Evolutionary conservation across 2,329 filamentous ascomycete genomes (phyloP).

Genomic region (Aspergillus sp.): DNA sequence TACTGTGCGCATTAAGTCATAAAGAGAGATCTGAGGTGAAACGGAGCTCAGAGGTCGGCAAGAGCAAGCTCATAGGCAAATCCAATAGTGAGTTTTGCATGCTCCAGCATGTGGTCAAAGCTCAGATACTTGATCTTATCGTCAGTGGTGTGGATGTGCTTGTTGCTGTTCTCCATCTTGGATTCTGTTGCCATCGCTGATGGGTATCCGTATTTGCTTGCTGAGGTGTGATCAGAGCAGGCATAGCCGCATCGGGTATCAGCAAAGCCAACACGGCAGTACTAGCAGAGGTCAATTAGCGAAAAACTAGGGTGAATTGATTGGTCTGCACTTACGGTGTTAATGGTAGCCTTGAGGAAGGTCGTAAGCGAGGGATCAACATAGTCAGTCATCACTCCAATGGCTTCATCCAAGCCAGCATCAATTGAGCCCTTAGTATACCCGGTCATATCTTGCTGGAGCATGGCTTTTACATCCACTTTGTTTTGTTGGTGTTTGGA

Average conservation of each 20-base stretch:
- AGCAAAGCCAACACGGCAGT: conserved; percentile 84
- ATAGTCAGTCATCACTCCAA: conserved; percentile 90
- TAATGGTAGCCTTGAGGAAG: conserved; percentile 89
- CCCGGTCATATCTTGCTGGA: conserved; percentile 98
- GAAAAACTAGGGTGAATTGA: neutral
- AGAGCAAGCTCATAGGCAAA: conserved; percentile 83
- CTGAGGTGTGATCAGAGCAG: conserved; percentile 69
- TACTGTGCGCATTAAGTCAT: conserved; percentile 4
- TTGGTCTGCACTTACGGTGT: conserved; percentile 49
- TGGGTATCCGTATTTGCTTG: conserved; percentile 65
- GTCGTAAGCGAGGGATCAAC: conserved; percentile 79
- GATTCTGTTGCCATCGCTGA: conserved; percentile 66
- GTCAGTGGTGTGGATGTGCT: conserved; percentile 71
- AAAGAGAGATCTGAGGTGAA: neutral
- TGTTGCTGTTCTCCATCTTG: conserved; percentile 60
- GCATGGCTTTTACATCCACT: conserved; percentile 87
- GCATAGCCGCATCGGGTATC: conserved; percentile 89
- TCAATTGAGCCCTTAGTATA: conserved; percentile 81
- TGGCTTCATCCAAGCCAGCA: conserved; percentile 76
- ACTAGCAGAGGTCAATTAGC: conserved; percentile 47
- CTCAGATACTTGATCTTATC: conserved; percentile 71
- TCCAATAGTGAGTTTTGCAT: conserved; percentile 79
- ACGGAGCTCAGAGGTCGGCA: conserved; percentile 42
- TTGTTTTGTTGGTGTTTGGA: conserved; percentile 70
- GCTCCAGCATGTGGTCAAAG: conserved; percentile 90